phyloP scores from a whole-genome alignment of 192 early-diverging fungal species.

The Backusella australiensis region DNA sequence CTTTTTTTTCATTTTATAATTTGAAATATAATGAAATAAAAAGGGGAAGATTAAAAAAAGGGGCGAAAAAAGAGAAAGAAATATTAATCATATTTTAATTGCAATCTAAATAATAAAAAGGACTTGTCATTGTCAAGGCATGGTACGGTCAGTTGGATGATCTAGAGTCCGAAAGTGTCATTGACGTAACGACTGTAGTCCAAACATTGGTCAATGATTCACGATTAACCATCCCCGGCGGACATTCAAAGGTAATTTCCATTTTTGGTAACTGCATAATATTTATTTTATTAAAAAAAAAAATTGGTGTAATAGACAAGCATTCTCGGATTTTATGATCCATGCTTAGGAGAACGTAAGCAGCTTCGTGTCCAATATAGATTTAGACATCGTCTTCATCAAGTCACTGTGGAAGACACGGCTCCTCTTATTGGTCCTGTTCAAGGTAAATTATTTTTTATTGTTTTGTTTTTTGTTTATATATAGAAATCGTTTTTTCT shows the following conservation, averaged over 20 bases:
- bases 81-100: background rate
- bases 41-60: background rate
- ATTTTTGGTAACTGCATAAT: background rate
- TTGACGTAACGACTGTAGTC: conserved; percentile 87
- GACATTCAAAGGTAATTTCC: conserved; percentile 75
- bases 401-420: conserved; percentile 13
- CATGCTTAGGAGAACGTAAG: conserved; percentile 13
- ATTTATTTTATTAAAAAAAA: background rate
- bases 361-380: conserved; percentile 16
- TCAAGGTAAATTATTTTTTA: background rate
- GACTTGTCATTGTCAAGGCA: conserved; percentile 83
- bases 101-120: conserved; percentile 8
- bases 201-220: conserved; percentile 82
- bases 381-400: conserved; percentile 20
- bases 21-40: background rate
- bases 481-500: background rate
- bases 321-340: conserved; percentile 22
- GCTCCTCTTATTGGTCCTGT: conserved; percentile 13
- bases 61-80: background rate
- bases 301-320: conserved; percentile 7
- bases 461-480: background rate
- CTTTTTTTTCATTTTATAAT: background rate
- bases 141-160: conserved; percentile 80
- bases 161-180: conserved; percentile 28
- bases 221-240: conserved; percentile 85